Evolutionary conservation across 2,329 filamentous ascomycete genomes (phyloP).

Genomic region (Fusarium albidum): DNA sequence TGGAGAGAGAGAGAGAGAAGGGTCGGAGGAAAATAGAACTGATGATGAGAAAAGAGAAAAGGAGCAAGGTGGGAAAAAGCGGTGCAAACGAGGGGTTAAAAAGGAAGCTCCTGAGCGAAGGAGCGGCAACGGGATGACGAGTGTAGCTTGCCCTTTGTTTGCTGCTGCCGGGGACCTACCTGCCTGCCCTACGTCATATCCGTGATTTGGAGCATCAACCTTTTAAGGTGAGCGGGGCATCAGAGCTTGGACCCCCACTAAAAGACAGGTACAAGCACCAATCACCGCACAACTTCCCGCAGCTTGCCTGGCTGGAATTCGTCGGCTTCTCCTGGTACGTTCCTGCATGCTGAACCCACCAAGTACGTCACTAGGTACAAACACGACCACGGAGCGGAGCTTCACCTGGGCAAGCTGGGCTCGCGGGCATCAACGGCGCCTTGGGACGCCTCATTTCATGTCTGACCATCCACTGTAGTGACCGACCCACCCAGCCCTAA

Average conservation of each 20-base stretch:
- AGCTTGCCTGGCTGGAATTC: slow-evolving; percentile 29
- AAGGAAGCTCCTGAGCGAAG: slow-evolving; percentile 32
- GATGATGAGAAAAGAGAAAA: slow-evolving; percentile 26
- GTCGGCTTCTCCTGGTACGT: slow-evolving; percentile 24
- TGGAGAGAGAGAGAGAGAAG: slow-evolving; percentile 8
- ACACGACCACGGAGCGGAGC: slow-evolving; percentile 2
- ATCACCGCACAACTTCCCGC: slow-evolving; percentile 6
- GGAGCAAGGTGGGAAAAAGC: slow-evolving; percentile 15
- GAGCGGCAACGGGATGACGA: slow-evolving; percentile 23
- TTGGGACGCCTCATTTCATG: slow-evolving; percentile 6
- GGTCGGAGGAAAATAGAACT: no score
- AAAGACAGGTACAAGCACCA: slow-evolving; percentile 15
- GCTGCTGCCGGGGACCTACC: slow-evolving; percentile 33
- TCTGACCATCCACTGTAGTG: no score
- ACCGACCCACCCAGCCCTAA: no score
- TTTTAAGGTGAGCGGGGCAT: slow-evolving; percentile 23
- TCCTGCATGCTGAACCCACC: slow-evolving; percentile 38
- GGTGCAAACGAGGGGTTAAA: slow-evolving; percentile 33
- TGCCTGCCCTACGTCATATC: slow-evolving; percentile 41
- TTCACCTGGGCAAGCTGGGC: not conserved
- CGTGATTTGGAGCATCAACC: slow-evolving; percentile 29
- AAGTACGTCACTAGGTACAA: slow-evolving; percentile 36
- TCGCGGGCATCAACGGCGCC: not conserved
- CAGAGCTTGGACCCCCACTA: slow-evolving; percentile 6
- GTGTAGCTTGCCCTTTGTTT: slow-evolving; percentile 28